Percentiles rank a stretch among this genome's conserved stretches.
These are phyloP conservation scores for Isoetes taiwanensis DNA, from an alignment of 75 land plant genomes.

Conservation along the genomic window DNA sequence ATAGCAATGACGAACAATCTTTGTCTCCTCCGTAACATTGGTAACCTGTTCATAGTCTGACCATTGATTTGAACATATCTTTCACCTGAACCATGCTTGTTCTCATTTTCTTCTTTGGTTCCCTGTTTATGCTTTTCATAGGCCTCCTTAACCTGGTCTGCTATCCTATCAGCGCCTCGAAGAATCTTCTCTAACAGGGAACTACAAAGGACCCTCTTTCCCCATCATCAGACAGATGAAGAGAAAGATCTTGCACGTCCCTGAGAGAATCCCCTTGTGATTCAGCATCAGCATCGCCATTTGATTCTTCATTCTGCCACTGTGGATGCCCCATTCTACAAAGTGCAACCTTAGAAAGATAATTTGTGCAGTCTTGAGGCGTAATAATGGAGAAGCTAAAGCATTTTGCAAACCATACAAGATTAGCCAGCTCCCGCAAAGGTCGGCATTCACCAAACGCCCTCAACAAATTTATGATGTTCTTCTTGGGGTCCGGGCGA, in stretches of 20 bases:
- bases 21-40: conserved; percentile 34
- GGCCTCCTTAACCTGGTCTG: conserved; percentile 12
- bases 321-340: conserved; percentile 29
- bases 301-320: conserved; percentile 15
- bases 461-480: conserved; percentile 64
- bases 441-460: conserved; percentile 83
- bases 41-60: conserved; percentile 24
- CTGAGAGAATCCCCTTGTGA: conserved; percentile 76
- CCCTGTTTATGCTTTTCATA: conserved; percentile 10
- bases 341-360: conserved; percentile 35
- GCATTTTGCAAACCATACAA: conserved; percentile 22
- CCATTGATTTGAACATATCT: background rate
- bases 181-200: too few species aligned
- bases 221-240: conserved; percentile 61
- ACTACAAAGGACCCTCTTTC: too few species aligned
- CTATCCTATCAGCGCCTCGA: background rate
- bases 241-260: conserved; percentile 72
- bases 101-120: background rate
- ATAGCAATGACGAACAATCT: conserved; percentile 42
- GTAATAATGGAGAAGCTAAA: background rate
- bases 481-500: conserved; percentile 45
- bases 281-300: conserved; percentile 34
- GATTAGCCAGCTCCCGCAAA: conserved; percentile 63
- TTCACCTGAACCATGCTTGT: background rate
- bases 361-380: conserved; percentile 71